Conservation (phyloP, 73 alveolate species). For the Breviolum minutum region DNA sequence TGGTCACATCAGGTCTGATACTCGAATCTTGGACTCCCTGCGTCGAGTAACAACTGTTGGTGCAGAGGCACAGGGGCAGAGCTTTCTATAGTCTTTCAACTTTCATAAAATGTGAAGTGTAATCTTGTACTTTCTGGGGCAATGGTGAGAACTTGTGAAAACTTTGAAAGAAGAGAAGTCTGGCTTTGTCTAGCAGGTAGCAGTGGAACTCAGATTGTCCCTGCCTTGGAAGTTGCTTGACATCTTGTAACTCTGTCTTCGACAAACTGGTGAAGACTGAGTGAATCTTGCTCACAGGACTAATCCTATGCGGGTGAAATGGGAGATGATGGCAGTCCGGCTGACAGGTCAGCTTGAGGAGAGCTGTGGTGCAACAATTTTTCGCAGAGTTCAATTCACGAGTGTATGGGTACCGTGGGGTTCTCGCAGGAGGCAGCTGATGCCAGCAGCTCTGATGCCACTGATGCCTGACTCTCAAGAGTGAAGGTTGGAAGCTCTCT, state of each 20-base stretch:
- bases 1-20: constrained; percentile 33
- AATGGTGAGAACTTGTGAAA: background rate
- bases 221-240: background rate
- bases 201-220: constrained; percentile 30
- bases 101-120: too few species aligned
- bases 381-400: background rate
- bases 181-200: background rate
- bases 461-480: too few species aligned
- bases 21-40: constrained; percentile 57
- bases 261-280: background rate
- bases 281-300: constrained; percentile 16
- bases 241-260: background rate
- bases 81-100: too few species aligned
- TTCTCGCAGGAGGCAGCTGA: too few species aligned
- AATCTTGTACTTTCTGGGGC: background rate
- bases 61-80: constrained; percentile 5
- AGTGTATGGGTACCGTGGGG: background rate
- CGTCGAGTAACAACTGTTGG: constrained; percentile 78
- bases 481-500: background rate
- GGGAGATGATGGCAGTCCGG: constrained; percentile 49
- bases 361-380: background rate
- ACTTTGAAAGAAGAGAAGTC: background rate
- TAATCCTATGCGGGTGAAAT: constrained; percentile 71
- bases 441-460: too few species aligned
- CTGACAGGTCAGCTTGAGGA: constrained; percentile 29